Base-by-base conservation (phyloP, 805 yeast species). In the Schizosaccharomyces octosporus region DNA sequence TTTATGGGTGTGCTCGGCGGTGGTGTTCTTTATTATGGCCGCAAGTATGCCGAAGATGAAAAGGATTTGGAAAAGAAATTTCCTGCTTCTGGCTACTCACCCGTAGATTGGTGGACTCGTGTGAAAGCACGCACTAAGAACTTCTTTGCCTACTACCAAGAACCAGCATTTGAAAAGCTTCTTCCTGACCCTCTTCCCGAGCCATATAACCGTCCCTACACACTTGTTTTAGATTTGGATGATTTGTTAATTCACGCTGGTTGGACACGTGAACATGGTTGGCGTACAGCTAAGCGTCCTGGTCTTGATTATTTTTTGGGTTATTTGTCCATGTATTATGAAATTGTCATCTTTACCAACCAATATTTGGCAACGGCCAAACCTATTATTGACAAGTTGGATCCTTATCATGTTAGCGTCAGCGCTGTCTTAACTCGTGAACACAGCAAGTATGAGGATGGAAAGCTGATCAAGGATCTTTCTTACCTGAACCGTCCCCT, bases 271-370 rank as follows among this genome's bases (percentile, higher is more conserved):
- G 81, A 86, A 72, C 78, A 81, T 70, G 98, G 98, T 62, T 93
- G 99, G 99, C 83, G 93, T 75, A 90, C 97, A 17, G 97, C 95
- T 39, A 93, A 93, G 77, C 87, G 99, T 76, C 97, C 98, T 42
- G 99, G 98, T 64, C 82, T 87, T 64, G 98, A 94, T 72, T 93
- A 93, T 76, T 93, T 93, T 74, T 75, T 93, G 70, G 95, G 95
- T 36, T 93, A 93, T 73, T 76, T 93, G 67, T 85, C 96, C 6
- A 95, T 87, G 74, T 90, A 88, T 76, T 93, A 90, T 73, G 99
- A 93, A 75, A 83, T 93, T 70, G 97, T 93, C 61, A 75, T 94
- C 59, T 93, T 93, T 71, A 81, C 90, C 42, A 82, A 88, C 64
- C 86, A 86, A 70, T 84, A 85, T 67, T 83, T 82, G 81, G 84